phyloP scores from a whole-genome alignment of 2,329 filamentous ascomycete genomes.

The Sporothrix protearum region DNA sequence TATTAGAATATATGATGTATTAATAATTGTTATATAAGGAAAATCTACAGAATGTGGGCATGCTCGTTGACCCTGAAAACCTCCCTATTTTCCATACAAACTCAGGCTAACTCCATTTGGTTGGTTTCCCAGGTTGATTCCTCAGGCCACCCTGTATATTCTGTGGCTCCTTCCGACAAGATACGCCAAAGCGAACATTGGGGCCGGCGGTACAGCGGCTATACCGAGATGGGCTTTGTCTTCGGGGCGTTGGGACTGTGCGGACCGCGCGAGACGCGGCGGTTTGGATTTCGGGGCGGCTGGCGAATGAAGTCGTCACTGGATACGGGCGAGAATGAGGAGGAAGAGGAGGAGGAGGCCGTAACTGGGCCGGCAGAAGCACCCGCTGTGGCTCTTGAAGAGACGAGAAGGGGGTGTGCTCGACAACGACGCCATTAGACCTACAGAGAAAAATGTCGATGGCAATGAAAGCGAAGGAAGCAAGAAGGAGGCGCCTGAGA shows the following conservation, averaged over 20 bases:
- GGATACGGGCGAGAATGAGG: neutral
- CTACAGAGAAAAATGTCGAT: neutral
- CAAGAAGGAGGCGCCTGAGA: neutral
- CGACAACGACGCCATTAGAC: neutral
- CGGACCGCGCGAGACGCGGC: slow-evolving; percentile 40
- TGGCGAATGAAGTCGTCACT: slow-evolving; percentile 33
- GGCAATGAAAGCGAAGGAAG: neutral
- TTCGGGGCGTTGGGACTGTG: slow-evolving; percentile 19
- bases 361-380: neutral
- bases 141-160: too few species aligned
- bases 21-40: too few species aligned
- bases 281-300: slow-evolving; percentile 42
- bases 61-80: too few species aligned
- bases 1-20: too few species aligned
- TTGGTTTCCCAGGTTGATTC: too few species aligned
- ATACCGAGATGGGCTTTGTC: slow-evolving; percentile 23
- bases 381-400: neutral
- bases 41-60: too few species aligned
- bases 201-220: slow-evolving; percentile 24
- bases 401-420: neutral
- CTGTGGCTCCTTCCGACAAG: too few species aligned
- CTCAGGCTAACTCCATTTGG: too few species aligned
- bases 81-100: too few species aligned
- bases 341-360: neutral
- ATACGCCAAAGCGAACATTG: too few species aligned